phyloP scores from a whole-genome alignment of 2,329 filamentous ascomycete genomes.

The Aspergillus sp. region DNA sequence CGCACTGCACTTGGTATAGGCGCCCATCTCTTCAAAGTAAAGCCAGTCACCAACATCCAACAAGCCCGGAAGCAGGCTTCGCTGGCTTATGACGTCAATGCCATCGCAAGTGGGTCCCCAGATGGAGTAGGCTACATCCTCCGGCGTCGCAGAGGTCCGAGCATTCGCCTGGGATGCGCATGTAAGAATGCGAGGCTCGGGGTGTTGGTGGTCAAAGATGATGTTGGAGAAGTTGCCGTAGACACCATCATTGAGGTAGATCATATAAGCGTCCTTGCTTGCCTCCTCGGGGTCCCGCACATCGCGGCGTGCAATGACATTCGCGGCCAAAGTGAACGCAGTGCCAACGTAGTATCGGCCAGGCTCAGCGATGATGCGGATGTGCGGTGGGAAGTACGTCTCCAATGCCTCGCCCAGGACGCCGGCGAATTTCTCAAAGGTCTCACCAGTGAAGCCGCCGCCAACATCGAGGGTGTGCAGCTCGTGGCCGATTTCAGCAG shows the following conservation, averaged over 20 bases:
- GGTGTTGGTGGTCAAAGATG: slow-evolving; percentile 98
- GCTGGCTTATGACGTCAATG: slow-evolving; percentile 89
- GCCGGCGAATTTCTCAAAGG: slow-evolving; percentile 84
- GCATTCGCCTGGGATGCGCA: slow-evolving; percentile 60
- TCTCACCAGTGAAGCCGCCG: slow-evolving; percentile 87
- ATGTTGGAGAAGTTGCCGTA: slow-evolving; percentile 99
- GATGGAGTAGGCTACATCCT: slow-evolving; percentile 81
- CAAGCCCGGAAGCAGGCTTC: slow-evolving; percentile 71
- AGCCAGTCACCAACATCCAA: slow-evolving; percentile 96
- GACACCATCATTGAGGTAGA: slow-evolving; percentile 95
- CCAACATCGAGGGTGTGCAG: slow-evolving; percentile 91
- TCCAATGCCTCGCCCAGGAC: slow-evolving; percentile 79
- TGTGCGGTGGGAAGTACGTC: slow-evolving; percentile 77
- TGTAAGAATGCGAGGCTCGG: slow-evolving; percentile 76
- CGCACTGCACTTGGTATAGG: slow-evolving; percentile 96
- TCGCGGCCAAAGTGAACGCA: slow-evolving; percentile 92
- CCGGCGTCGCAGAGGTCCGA: slow-evolving; percentile 38
- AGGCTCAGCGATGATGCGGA: slow-evolving; percentile 92
- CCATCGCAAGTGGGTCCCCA: slow-evolving; percentile 98
- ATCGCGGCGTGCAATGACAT: slow-evolving; percentile 91
- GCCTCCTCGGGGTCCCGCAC: slow-evolving; percentile 65
- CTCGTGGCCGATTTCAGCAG: slow-evolving; percentile 70
- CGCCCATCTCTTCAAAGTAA: slow-evolving; percentile 98
- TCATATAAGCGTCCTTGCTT: slow-evolving; percentile 71
- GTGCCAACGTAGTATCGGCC: slow-evolving; percentile 93